A percentile compares a stretch with the other conserved stretches of the same genome.
phyloP scores from a whole-genome alignment of 179 eudicot species.

The Nepenthes alata region DNA sequence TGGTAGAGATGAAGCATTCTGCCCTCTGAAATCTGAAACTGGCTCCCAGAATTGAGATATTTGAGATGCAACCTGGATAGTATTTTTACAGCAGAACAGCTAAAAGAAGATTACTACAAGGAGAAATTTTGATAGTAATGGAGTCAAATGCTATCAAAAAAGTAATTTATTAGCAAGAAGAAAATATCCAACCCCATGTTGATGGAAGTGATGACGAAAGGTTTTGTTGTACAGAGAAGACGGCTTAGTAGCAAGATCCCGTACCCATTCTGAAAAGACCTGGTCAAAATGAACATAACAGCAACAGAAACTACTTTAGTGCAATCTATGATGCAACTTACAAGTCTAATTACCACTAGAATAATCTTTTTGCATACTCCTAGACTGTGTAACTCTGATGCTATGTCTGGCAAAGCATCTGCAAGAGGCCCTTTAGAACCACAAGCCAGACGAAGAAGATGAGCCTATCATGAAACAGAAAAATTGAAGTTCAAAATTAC shows the following conservation, averaged over 20 bases:
- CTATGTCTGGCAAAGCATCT: slow-evolving; percentile 70
- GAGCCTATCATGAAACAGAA: slow-evolving; percentile 47
- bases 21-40: slow-evolving; percentile 46
- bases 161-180: slow-evolving; percentile 1
- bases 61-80: slow-evolving; percentile 48
- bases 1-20: slow-evolving; percentile 36
- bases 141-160: background rate
- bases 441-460: slow-evolving; percentile 94
- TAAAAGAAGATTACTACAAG: slow-evolving; percentile 2
- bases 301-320: slow-evolving; percentile 4
- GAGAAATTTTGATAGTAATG: background rate
- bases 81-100: background rate
- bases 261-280: slow-evolving; percentile 64
- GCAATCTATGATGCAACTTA: background rate
- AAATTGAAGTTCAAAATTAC: slow-evolving; percentile 3
- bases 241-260: slow-evolving; percentile 52
- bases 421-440: slow-evolving; percentile 67
- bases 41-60: slow-evolving; percentile 75
- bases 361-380: slow-evolving; percentile 41
- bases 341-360: background rate
- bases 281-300: slow-evolving; percentile 16
- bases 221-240: slow-evolving; percentile 54
- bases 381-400: slow-evolving; percentile 61
- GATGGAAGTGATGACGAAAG: slow-evolving; percentile 47
- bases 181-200: slow-evolving; percentile 42